Conservation (phyloP, 805 yeast genomes). For the Lipomyces sp. region DNA sequence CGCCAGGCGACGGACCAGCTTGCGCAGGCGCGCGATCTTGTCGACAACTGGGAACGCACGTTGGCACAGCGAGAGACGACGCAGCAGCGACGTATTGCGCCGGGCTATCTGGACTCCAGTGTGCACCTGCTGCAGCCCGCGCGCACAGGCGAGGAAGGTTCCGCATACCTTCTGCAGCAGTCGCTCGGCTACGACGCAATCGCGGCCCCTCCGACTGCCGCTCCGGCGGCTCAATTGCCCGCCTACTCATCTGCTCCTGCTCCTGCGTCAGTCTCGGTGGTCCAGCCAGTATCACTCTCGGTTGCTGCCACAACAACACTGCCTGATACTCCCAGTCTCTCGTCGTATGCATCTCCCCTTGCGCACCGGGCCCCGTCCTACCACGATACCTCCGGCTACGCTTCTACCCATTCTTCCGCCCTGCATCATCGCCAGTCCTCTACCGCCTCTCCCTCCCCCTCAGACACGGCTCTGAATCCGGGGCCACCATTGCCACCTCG, state of each 20-base stretch:
- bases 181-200: background rate
- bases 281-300: too few relatives aligned
- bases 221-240: too few relatives aligned
- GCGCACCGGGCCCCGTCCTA: background rate
- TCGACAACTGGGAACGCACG: conserved; percentile 38
- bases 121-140: conserved; percentile 34
- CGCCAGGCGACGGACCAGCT: conserved; percentile 34
- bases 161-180: background rate
- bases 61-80: conserved; percentile 29
- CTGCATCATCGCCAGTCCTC: background rate
- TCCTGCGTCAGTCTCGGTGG: too few relatives aligned
- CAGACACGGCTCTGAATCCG: conserved; percentile 11
- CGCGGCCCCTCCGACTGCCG: too few relatives aligned
- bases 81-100: conserved; percentile 40
- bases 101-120: conserved; percentile 43
- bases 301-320: too few relatives aligned
- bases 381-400: background rate
- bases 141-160: background rate
- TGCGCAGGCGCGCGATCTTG: conserved; percentile 31
- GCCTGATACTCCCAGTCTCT: too few relatives aligned
- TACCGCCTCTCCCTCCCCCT: background rate
- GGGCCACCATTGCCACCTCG: conserved; percentile 28
- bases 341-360: background rate
- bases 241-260: too few relatives aligned
- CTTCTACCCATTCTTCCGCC: background rate